Evolutionary conservation across 2,329 filamentous ascomycete genomes (phyloP).

Genomic region (Simplicillium aogashimaense): DNA sequence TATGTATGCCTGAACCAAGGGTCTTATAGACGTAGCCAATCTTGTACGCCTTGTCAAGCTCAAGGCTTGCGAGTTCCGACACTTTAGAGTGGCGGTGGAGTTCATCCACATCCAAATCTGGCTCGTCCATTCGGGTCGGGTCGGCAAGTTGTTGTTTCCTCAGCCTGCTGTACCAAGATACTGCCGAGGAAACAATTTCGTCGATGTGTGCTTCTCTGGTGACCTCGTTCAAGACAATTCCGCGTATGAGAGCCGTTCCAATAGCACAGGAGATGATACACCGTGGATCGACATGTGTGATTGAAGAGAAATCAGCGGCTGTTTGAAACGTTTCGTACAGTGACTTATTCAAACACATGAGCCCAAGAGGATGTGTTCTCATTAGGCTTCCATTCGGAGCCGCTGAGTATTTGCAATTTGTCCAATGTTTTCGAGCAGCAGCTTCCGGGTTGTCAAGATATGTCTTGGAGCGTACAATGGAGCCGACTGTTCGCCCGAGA

Average conservation of each 20-base stretch:
- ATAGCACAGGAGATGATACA: conserved; percentile 40
- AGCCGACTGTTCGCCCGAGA: conserved; percentile 34
- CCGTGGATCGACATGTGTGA: conserved; percentile 40
- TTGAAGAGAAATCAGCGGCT: conserved; percentile 20
- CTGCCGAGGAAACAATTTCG: conserved; percentile 25
- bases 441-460: conserved; percentile 29
- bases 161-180: conserved; percentile 24
- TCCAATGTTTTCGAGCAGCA: conserved; percentile 30
- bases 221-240: conserved; percentile 34
- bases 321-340: conserved; percentile 32
- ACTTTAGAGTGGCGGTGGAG: conserved; percentile 18
- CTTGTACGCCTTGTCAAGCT: conserved; percentile 31
- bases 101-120: conserved; percentile 27
- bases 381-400: conserved; percentile 44
- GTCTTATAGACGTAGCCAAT: conserved; percentile 43
- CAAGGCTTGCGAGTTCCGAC: conserved; percentile 24
- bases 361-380: conserved; percentile 39
- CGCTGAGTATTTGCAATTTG: conserved; percentile 22
- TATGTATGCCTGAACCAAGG: conserved; percentile 34
- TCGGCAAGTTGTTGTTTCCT: conserved; percentile 10
- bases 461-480: conserved; percentile 26
- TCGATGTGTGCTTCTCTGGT: conserved; percentile 27
- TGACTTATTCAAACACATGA: conserved; percentile 30
- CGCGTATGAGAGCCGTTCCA: conserved; percentile 33
- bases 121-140: conserved; percentile 16